Evolutionary conservation across 1,284 basidiomycete genomes (phyloP).

Genomic region (Marasmius sp.): DNA sequence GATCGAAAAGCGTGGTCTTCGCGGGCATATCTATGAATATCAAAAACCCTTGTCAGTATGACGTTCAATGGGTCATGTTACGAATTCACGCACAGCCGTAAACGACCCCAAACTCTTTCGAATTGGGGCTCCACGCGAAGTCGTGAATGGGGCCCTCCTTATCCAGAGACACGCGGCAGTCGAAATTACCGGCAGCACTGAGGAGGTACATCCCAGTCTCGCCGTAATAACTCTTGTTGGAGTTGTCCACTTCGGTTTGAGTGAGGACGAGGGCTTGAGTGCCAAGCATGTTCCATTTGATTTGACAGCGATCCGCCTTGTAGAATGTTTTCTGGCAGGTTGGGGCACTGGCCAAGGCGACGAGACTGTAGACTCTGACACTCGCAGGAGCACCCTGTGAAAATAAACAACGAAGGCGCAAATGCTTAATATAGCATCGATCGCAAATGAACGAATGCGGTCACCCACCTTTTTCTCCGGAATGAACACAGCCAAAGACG

Average conservation of each 20-base stretch:
- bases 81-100: constrained; percentile 80
- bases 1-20: constrained; percentile 89
- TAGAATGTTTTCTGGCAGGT: constrained; percentile 89
- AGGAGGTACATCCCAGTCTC: constrained; percentile 95
- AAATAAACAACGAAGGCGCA: neutral
- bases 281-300: constrained; percentile 97
- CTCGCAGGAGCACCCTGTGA: constrained; percentile 85
- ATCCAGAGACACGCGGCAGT: constrained; percentile 89
- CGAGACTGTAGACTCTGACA: constrained; percentile 82
- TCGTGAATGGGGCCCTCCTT: constrained; percentile 98
- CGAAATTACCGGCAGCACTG: constrained; percentile 93
- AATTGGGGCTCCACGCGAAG: constrained; percentile 96
- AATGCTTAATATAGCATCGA: neutral
- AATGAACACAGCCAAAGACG: constrained; percentile 86
- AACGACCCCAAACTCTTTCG: constrained; percentile 93
- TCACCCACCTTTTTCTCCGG: constrained; percentile 84
- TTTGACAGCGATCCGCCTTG: constrained; percentile 91
- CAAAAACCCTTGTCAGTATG: neutral
- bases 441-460: neutral
- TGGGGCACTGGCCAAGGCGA: constrained; percentile 58
- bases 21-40: constrained; percentile 76
- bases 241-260: constrained; percentile 95
- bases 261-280: constrained; percentile 87
- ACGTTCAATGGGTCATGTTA: neutral
- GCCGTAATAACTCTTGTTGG: constrained; percentile 97